phyloP scores from a whole-genome alignment of 306 rosid species.

The Prunus mira region DNA sequence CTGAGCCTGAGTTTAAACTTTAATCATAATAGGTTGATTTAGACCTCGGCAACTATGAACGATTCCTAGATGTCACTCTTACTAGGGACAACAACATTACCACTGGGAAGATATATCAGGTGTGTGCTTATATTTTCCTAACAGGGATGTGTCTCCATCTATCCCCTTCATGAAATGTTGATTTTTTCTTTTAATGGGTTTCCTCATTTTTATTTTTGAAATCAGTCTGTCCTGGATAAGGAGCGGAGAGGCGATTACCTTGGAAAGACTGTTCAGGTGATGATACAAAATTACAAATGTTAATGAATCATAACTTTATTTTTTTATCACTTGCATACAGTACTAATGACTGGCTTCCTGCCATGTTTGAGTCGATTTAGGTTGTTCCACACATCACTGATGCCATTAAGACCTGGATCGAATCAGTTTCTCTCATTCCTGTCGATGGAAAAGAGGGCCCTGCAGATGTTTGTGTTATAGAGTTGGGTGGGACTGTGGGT shows the following conservation, averaged over 20 bases:
- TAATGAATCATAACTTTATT: conserved; percentile 4
- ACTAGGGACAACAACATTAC: conserved; percentile 93
- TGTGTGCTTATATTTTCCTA: conserved; percentile 13
- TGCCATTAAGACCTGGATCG: conserved; percentile 81
- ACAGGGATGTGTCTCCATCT: neutral
- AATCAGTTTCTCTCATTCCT: conserved; percentile 75
- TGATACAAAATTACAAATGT: conserved; percentile 7
- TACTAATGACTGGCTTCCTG: conserved; percentile 15
- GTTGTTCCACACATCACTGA: conserved; percentile 98
- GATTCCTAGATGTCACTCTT: conserved; percentile 87
- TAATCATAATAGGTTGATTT: conserved; percentile 68
- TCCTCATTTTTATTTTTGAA: too few relatives aligned
- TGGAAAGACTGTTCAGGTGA: conserved; percentile 98
- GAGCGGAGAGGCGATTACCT: conserved; percentile 92
- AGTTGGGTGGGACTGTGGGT: conserved; percentile 98
- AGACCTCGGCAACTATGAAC: conserved; percentile 97
- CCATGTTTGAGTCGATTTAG: conserved; percentile 40
- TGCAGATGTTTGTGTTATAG: conserved; percentile 98
- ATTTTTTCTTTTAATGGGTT: neutral
- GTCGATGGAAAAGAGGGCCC: conserved; percentile 86
- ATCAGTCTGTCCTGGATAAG: conserved; percentile 93
- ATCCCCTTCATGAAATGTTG: neutral
- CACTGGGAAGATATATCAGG: conserved; percentile 95
- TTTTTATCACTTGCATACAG: neutral
- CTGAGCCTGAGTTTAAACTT: conserved; percentile 10